Evolutionary conservation across 139 green algal genomes (phyloP).

Genomic region (Diplosphaera chodatii): DNA sequence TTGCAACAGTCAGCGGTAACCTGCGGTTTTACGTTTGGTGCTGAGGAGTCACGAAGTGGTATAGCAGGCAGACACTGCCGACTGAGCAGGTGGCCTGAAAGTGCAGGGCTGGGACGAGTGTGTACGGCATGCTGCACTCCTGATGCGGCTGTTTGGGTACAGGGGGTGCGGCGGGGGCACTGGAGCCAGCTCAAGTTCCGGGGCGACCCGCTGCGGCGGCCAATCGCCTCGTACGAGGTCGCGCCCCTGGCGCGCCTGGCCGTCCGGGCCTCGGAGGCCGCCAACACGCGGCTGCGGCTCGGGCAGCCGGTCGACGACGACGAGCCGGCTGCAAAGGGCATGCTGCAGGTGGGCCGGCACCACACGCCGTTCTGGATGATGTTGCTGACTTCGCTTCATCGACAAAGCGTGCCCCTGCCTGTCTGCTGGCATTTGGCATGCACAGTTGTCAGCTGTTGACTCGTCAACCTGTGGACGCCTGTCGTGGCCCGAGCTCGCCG

Average conservation of each 20-base stretch:
- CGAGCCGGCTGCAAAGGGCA: slow-evolving; percentile 39
- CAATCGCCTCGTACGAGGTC: slow-evolving; percentile 69
- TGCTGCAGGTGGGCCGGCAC: slow-evolving; percentile 26
- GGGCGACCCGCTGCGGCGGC: slow-evolving; percentile 68
- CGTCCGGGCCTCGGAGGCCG: slow-evolving; percentile 32
- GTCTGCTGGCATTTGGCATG: too few relatives aligned
- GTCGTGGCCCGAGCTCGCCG: too few relatives aligned
- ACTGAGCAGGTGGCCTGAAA: too few relatives aligned
- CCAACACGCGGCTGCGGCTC: slow-evolving; percentile 52
- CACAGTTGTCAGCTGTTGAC: too few relatives aligned
- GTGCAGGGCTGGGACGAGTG: too few relatives aligned
- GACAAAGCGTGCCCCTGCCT: too few relatives aligned
- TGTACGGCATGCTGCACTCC: background rate
- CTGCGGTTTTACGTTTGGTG: too few relatives aligned
- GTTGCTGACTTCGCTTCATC: too few relatives aligned
- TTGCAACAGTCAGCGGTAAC: too few relatives aligned
- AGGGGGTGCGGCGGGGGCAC: slow-evolving; percentile 33
- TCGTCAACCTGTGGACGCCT: background rate
- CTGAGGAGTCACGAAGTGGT: too few relatives aligned
- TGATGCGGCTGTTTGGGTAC: background rate
- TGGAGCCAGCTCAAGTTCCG: slow-evolving; percentile 54
- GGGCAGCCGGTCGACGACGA: slow-evolving; percentile 21
- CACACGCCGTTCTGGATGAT: background rate
- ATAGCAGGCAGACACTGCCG: too few relatives aligned
- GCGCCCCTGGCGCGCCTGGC: slow-evolving; percentile 56